A percentile compares a stretch with the other conserved stretches of the same genome.
Evolutionary conservation across 1,284 basidiomycete species (phyloP).

Genomic region (Trametes versicolor): DNA sequence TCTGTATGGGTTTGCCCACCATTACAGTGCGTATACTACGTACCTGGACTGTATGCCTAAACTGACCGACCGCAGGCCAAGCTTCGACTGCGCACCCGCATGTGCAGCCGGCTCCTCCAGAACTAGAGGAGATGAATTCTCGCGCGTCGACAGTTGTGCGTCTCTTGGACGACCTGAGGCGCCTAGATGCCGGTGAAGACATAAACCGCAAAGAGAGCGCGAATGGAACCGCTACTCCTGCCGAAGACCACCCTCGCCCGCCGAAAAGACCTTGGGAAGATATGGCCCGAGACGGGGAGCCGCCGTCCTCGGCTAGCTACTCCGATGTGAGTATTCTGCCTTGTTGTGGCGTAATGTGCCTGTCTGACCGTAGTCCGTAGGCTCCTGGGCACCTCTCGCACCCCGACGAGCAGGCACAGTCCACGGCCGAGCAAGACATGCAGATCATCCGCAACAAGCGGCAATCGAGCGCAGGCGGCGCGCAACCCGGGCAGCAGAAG

Average conservation of each 20-base stretch:
- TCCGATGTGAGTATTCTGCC: slow-evolving; percentile 41
- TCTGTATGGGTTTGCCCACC: slow-evolving; percentile 69
- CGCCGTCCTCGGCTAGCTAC: slow-evolving; percentile 27
- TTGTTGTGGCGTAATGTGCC: slow-evolving; percentile 15
- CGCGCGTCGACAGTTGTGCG: slow-evolving; percentile 70
- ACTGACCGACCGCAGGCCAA: slow-evolving; percentile 48
- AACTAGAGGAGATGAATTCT: slow-evolving; percentile 73
- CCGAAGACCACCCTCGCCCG: slow-evolving; percentile 54
- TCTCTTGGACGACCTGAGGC: slow-evolving; percentile 69
- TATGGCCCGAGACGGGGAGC: slow-evolving; percentile 53
- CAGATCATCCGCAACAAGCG: slow-evolving; percentile 81
- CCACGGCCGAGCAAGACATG: slow-evolving; percentile 82
- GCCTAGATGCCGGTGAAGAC: slow-evolving; percentile 44
- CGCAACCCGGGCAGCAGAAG: slow-evolving; percentile 59
- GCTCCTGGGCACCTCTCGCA: slow-evolving; percentile 25
- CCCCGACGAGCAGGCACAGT: slow-evolving; percentile 47
- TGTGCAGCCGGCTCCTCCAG: slow-evolving; percentile 59
- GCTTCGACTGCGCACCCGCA: slow-evolving; percentile 56
- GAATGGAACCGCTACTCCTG: slow-evolving; percentile 33
- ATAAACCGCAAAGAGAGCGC: slow-evolving; percentile 43
- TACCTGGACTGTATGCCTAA: slow-evolving; percentile 4
- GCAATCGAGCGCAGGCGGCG: slow-evolving; percentile 60
- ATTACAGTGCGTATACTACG: slow-evolving; percentile 58
- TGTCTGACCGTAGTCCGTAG: slow-evolving; percentile 28
- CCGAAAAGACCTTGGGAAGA: slow-evolving; percentile 86